phyloP scores from a whole-genome alignment of 192 early-diverging fungal genomes.

The Oehlia diaphana region DNA sequence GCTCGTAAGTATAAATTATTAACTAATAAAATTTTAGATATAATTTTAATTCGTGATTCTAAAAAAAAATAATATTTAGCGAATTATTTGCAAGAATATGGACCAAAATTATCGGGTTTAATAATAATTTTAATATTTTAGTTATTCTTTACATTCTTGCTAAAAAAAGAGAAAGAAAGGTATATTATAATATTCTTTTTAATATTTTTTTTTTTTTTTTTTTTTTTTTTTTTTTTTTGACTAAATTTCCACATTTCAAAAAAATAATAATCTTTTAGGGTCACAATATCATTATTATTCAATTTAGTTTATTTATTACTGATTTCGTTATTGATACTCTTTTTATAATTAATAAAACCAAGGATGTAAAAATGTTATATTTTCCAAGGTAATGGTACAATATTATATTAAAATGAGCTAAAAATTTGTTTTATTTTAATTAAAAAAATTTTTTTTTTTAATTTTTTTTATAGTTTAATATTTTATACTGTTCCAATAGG shows the following conservation, averaged over 20 bases:
- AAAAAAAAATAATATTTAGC: not conserved
- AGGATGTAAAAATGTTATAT: not conserved
- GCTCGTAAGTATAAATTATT: not conserved
- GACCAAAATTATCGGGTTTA: too few relatives aligned
- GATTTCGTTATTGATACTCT: constrained; percentile 5
- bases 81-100: not conserved
- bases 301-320: not conserved
- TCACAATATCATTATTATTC: constrained; percentile 1
- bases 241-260: too few relatives aligned
- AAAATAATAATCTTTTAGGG: not conserved
- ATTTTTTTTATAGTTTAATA: not conserved
- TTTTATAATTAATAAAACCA: not conserved
- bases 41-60: too few relatives aligned
- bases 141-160: too few relatives aligned
- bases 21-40: too few relatives aligned
- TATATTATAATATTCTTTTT: too few relatives aligned
- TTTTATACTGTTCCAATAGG: constrained; percentile 1
- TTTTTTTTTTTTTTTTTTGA: too few relatives aligned
- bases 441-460: not conserved
- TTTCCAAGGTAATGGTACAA: constrained; percentile 2
- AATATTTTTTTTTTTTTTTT: too few relatives aligned
- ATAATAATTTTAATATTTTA: too few relatives aligned
- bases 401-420: too few relatives aligned
- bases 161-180: too few relatives aligned
- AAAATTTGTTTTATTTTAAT: not conserved